A percentile compares a stretch with the other conserved stretches of the same genome.
Evolutionary conservation across 192 early-diverging fungal species (phyloP).

Genomic region (Entomortierella beljakovae): DNA sequence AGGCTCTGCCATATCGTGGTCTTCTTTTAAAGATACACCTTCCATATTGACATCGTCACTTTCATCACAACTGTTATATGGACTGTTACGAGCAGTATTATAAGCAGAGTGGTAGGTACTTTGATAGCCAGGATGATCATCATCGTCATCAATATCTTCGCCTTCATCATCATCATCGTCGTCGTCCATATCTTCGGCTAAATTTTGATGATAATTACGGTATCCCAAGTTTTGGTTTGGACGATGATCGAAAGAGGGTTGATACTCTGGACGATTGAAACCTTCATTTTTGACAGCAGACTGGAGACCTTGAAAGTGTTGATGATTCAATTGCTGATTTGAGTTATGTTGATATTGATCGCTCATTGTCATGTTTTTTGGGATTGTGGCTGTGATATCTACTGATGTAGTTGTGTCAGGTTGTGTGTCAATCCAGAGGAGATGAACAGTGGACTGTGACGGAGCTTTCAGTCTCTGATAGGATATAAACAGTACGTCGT

Average conservation of each 20-base stretch:
- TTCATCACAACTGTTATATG: conserved; percentile 46
- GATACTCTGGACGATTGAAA: neutral
- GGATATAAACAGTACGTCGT: too few relatives aligned
- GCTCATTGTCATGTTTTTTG: neutral
- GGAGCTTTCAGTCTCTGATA: too few relatives aligned
- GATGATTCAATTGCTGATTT: neutral
- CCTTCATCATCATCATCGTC: conserved; percentile 26
- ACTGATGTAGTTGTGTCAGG: neutral
- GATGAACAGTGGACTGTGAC: conserved; percentile 1
- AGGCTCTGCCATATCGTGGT: conserved; percentile 38
- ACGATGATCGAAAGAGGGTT: neutral
- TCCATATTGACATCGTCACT: conserved; percentile 52
- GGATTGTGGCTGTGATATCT: neutral
- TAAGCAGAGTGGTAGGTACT: conserved; percentile 37
- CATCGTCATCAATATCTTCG: conserved; percentile 31
- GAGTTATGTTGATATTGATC: neutral
- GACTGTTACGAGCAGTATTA: conserved; percentile 39
- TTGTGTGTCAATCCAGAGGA: conserved; percentile 24
- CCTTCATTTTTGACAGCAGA: neutral
- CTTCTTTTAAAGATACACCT: conserved; percentile 33
- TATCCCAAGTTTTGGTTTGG: conserved; percentile 14
- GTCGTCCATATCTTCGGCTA: conserved; percentile 21
- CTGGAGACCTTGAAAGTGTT: neutral
- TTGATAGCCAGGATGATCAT: conserved; percentile 27
- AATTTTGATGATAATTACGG: conserved; percentile 16